Evolutionary conservation across 495 filamentous ascomycete species (phyloP).

Genomic region (Neohortaea acidophila): DNA sequence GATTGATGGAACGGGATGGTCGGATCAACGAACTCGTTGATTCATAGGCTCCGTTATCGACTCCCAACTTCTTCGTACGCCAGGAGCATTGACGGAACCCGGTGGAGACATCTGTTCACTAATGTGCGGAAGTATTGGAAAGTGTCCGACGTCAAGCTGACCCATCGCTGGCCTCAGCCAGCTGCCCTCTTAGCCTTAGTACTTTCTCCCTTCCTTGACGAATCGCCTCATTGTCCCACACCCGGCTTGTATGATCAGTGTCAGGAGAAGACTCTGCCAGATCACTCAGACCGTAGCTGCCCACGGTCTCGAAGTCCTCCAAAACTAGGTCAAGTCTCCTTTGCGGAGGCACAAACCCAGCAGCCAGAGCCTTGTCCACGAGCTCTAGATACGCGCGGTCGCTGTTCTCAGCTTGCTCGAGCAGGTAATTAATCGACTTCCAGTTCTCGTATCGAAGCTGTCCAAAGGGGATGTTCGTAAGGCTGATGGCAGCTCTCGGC

Average conservation of each 20-base stretch:
- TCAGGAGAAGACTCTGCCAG: too few relatives aligned
- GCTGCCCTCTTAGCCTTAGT: constrained; percentile 3
- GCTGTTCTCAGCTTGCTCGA: constrained; percentile 13
- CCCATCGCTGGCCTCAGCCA: too few relatives aligned
- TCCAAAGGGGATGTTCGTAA: constrained; percentile 17
- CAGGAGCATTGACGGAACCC: too few relatives aligned
- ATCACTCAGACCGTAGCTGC: constrained; percentile 9
- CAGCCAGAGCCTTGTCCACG: constrained; percentile 15
- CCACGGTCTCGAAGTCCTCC: background rate
- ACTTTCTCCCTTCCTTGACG: constrained; percentile 2
- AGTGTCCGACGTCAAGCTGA: too few relatives aligned
- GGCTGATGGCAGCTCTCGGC: background rate
- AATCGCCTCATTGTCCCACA: background rate
- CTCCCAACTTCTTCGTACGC: too few relatives aligned
- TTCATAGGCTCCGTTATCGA: too few relatives aligned
- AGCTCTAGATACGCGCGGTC: constrained; percentile 5
- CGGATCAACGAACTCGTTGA: too few relatives aligned
- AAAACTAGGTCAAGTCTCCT: background rate
- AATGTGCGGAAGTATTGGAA: too few relatives aligned
- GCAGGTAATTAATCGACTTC: constrained; percentile 22
- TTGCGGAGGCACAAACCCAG: constrained; percentile 4
- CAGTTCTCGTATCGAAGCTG: constrained; percentile 23
- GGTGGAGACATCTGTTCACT: too few relatives aligned
- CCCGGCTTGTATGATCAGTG: too few relatives aligned
- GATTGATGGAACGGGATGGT: too few relatives aligned